Conservation (phyloP, 177 flowering plant species). For the Vitis hybrid region DNA sequence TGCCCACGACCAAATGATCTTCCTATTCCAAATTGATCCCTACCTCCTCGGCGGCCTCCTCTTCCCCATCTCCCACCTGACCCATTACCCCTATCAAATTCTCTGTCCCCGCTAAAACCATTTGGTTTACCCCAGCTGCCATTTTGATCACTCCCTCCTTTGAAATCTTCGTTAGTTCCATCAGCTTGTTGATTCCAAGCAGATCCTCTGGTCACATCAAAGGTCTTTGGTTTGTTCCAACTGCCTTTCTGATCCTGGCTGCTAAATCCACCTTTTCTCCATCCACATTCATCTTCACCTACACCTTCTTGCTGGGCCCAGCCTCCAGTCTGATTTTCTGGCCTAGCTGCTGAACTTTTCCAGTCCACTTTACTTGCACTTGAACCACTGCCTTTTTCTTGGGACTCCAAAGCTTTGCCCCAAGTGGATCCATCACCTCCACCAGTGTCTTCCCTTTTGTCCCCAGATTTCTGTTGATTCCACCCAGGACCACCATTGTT, state of each 20-base stretch:
- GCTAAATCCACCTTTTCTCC: conserved; percentile 14
- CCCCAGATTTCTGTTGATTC: conserved; percentile 12
- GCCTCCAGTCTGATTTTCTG: conserved; percentile 15
- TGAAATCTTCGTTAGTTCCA: background rate
- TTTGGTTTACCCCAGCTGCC: conserved; percentile 17
- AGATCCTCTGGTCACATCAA: conserved; percentile 7
- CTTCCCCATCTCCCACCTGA: conserved; percentile 39
- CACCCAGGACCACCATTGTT: background rate
- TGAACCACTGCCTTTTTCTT: conserved; percentile 15
- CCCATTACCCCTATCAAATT: conserved; percentile 39
- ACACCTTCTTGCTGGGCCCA: conserved; percentile 5
- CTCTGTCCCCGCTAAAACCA: conserved; percentile 7
- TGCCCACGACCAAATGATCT: conserved; percentile 33
- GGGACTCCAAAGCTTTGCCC: conserved; percentile 25
- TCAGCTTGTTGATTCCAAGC: conserved; percentile 12
- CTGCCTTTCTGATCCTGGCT: conserved; percentile 4
- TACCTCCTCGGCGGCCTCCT: conserved; percentile 25
- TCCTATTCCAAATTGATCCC: conserved; percentile 34
- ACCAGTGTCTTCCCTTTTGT: conserved; percentile 9
- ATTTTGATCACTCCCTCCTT: conserved; percentile 3
- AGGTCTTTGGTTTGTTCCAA: conserved; percentile 16
- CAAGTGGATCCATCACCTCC: conserved; percentile 25
- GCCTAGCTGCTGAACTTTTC: conserved; percentile 17
- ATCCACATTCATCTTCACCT: conserved; percentile 15
- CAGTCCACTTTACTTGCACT: conserved; percentile 23